Base-by-base conservation (phyloP, 306 rosid genomes). In the Sicyos edulis region DNA sequence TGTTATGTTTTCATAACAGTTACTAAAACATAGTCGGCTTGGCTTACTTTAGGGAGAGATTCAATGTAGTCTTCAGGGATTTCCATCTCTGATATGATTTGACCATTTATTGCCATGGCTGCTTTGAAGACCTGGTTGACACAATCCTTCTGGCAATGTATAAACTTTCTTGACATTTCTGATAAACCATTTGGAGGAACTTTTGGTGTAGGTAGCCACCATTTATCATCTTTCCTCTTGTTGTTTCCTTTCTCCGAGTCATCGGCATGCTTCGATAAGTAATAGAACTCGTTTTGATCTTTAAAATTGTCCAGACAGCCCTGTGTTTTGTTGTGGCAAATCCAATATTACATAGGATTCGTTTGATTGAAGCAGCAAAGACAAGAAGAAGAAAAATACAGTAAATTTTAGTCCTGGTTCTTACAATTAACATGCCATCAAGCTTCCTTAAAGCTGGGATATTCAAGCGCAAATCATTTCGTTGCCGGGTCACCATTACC, bases 101-200 rank as follows among this genome's bases (percentile, higher is more conserved):
- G 99, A 82, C 96, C 97, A 82, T 95, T 95, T 77, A 95, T 95
- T 55, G 95, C 96, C 99, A 91, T 91, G 54, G 99, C 99, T 77
- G 99, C 99, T 85, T 95, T 95, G 62, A 95, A 97, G 26, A 95
- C 97, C 84, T 95, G 99, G 81, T 83, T 89, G 73, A 95, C 97
- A 80, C 99, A 85, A 75, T 95, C 99, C 29, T 26, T 26, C 29
- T 26, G 29, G 29, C 29, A 26, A 26, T 26, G 29, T 26, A 26
- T 26, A 26, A 95, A 95, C 67, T 89, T 91, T 82, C 96, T 87
- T 16, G 95, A 80, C 15, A 32, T 49, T 6, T 95, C 99, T 15
- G 99, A 91, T 55, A 95, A 76, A 74, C 99, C 99, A 6, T 85
- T 81, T 57, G 73, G 53, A 6, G 99, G 96, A 75, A 95, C 97